phyloP scores from a whole-genome alignment of 2,329 filamentous ascomycete genomes.

The Fusarium fracticaudum region DNA sequence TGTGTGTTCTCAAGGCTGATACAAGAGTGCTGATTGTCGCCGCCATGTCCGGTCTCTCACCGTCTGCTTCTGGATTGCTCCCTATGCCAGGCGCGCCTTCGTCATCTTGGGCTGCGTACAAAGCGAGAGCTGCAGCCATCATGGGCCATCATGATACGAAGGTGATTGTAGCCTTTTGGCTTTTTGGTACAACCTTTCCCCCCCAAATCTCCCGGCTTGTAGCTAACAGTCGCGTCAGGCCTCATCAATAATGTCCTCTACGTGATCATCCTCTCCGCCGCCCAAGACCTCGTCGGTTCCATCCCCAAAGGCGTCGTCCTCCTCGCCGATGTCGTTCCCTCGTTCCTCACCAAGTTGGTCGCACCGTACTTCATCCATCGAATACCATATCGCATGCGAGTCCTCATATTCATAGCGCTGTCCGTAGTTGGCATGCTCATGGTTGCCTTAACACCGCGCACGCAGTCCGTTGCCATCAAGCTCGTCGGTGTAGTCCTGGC shows the following conservation, averaged over 20 bases:
- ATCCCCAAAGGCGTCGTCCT: slow-evolving; percentile 93
- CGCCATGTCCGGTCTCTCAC: slow-evolving; percentile 50
- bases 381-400: slow-evolving; percentile 80
- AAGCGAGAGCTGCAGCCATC: slow-evolving; percentile 68
- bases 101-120: slow-evolving; percentile 79
- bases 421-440: slow-evolving; percentile 90
- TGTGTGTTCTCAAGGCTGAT: not conserved
- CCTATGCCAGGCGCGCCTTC: slow-evolving; percentile 67
- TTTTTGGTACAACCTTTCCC: slow-evolving; percentile 74
- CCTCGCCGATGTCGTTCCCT: slow-evolving; percentile 90
- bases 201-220: rapidly evolving
- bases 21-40: not conserved
- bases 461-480: slow-evolving; percentile 74
- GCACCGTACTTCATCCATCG: slow-evolving; percentile 94
- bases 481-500: slow-evolving; percentile 86
- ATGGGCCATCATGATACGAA: slow-evolving; percentile 75
- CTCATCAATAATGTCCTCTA: slow-evolving; percentile 96
- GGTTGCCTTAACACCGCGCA: slow-evolving; percentile 79
- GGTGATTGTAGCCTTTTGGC: slow-evolving; percentile 87
- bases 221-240: slow-evolving; percentile 39
- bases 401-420: slow-evolving; percentile 77
- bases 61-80: slow-evolving; percentile 58
- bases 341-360: slow-evolving; percentile 86
- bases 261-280: slow-evolving; percentile 94
- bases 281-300: slow-evolving; percentile 92